These are phyloP conservation scores for Aethionema arabicum DNA, from an alignment of 345 rosid genomes.

Conservation along the genomic window DNA sequence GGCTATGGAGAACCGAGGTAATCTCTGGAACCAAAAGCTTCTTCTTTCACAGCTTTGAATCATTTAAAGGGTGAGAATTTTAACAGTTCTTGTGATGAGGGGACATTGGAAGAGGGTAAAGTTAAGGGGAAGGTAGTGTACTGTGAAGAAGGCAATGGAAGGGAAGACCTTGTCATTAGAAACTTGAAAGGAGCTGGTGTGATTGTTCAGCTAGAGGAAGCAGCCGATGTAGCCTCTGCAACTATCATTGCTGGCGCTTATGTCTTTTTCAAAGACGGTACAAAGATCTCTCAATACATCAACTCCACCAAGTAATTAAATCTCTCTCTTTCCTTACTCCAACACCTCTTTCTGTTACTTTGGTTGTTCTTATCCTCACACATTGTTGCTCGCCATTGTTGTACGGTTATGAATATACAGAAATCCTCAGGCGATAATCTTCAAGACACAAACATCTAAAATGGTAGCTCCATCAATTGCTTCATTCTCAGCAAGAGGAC, in stretches of 20 bases:
- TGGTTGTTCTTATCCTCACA: constrained; percentile 12
- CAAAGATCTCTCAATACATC: constrained; percentile 56
- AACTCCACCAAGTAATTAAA: constrained; percentile 64
- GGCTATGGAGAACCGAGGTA: constrained; percentile 56
- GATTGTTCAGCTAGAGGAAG: constrained; percentile 35
- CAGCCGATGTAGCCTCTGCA: constrained; percentile 38
- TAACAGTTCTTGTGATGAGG: constrained; percentile 57
- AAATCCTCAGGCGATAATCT: constrained; percentile 56
- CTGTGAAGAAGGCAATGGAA: constrained; percentile 43
- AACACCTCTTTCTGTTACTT: not conserved
- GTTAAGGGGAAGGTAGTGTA: constrained; percentile 71
- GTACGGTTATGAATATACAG: constrained; percentile 30
- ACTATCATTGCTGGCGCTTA: constrained; percentile 44
- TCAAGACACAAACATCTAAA: constrained; percentile 45
- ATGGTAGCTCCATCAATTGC: constrained; percentile 56
- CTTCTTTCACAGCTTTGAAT: not conserved
- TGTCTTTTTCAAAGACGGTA: constrained; percentile 43
- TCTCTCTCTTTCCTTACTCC: not conserved
- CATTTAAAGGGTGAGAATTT: not conserved
- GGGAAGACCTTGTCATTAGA: constrained; percentile 50
- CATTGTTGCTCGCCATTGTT: not conserved
- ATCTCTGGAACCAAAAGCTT: not conserved
- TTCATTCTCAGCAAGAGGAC: constrained; percentile 84
- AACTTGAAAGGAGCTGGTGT: constrained; percentile 60
- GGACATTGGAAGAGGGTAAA: constrained; percentile 51